phyloP scores from a whole-genome alignment of 768 basidiomycete species.

The Amanita subjunquillea region DNA sequence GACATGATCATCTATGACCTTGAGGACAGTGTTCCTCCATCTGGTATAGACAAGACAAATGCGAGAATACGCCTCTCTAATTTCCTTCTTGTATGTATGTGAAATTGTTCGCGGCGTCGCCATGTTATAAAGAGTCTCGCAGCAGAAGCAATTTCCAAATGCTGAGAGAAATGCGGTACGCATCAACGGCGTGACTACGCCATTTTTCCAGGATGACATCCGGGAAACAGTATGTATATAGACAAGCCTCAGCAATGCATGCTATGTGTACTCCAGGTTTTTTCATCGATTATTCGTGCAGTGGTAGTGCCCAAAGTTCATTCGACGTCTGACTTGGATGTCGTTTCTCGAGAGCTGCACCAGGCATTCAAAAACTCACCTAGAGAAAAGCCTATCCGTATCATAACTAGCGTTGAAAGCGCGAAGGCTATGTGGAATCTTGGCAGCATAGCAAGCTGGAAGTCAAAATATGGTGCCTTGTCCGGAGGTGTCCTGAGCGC shows the following conservation, averaged over 20 bases:
- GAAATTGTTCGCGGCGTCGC: neutral
- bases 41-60: conserved; percentile 45
- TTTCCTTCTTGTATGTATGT: conserved; percentile 22
- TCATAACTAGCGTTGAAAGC: conserved; percentile 83
- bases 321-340: conserved; percentile 51
- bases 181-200: conserved; percentile 56
- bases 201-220: conserved; percentile 59
- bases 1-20: conserved; percentile 84
- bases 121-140: neutral
- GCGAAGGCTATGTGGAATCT: conserved; percentile 62
- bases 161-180: conserved; percentile 55
- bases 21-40: conserved; percentile 76
- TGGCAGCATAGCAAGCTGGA: conserved; percentile 63
- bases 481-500: conserved; percentile 49
- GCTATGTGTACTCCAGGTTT: conserved; percentile 14
- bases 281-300: conserved; percentile 36
- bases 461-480: conserved; percentile 33
- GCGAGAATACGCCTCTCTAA: conserved; percentile 44
- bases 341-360: conserved; percentile 41
- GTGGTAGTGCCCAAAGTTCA: conserved; percentile 85
- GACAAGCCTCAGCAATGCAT: neutral
- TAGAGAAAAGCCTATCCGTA: conserved; percentile 28
- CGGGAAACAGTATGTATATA: conserved; percentile 36
- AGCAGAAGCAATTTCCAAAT: conserved; percentile 27
- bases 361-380: conserved; percentile 17